These are phyloP conservation scores for Kazachstania africana DNA, from an alignment of 805 yeast genomes.

Conservation along the genomic window DNA sequence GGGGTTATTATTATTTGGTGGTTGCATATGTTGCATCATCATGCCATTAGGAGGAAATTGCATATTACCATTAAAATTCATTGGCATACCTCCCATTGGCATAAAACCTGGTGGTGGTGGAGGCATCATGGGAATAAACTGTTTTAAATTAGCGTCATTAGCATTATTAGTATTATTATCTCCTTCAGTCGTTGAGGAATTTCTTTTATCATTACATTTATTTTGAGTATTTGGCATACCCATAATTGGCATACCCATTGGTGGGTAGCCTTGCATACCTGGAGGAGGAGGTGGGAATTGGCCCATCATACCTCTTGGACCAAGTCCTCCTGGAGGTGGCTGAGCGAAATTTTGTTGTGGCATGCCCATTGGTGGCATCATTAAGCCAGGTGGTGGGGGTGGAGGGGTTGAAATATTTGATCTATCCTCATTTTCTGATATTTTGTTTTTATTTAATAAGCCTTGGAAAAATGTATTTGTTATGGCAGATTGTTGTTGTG, in stretches of 20 bases:
- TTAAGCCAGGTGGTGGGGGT: slow-evolving; percentile 5
- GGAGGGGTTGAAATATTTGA: slow-evolving; percentile 1
- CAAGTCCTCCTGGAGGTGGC: not conserved
- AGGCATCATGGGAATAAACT: slow-evolving; percentile 19
- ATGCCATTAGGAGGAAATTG: slow-evolving; percentile 11
- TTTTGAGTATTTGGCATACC: slow-evolving; percentile 1
- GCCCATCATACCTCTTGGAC: not conserved
- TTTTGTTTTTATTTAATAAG: slow-evolving; percentile 20
- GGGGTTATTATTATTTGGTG: slow-evolving; percentile 1
- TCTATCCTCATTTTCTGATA: not conserved
- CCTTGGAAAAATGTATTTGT: slow-evolving; percentile 23
- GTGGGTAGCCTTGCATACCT: slow-evolving; percentile 4
- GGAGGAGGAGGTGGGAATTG: slow-evolving; percentile 4
- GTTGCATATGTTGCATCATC: slow-evolving; percentile 2
- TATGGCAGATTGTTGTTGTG: slow-evolving; percentile 5
- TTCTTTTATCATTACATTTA: not conserved
- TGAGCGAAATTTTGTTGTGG: not conserved
- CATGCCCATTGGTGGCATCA: slow-evolving; percentile 3
- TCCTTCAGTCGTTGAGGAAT: slow-evolving; percentile 2
- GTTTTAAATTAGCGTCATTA: slow-evolving; percentile 2
- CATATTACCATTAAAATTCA: slow-evolving; percentile 12
- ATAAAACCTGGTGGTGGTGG: slow-evolving; percentile 22
- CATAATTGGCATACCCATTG: not conserved
- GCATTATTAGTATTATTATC: not conserved
- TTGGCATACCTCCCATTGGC: slow-evolving; percentile 19